Conservation (phyloP, 306 rosid species). For the Rosa rugosa region DNA sequence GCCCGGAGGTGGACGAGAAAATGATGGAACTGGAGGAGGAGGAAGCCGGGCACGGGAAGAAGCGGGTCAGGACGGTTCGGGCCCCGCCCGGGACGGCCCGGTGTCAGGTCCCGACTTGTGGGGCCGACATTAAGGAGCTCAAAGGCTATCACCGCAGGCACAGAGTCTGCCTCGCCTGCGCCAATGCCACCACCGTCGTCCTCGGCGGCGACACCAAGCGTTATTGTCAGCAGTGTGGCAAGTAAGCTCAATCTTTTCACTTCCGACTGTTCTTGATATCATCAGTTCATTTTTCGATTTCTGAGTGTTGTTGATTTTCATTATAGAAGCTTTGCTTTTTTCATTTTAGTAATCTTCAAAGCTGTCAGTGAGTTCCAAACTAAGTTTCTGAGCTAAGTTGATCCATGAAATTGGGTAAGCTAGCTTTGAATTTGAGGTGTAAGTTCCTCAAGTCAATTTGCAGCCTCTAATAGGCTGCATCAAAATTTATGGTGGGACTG, state of each 20-base stretch:
- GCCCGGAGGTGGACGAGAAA: slow-evolving; percentile 81
- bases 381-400: no score
- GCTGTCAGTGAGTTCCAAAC: neutral
- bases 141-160: slow-evolving; percentile 91
- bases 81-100: slow-evolving; percentile 38
- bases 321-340: neutral
- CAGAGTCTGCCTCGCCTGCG: slow-evolving; percentile 85
- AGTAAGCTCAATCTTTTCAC: slow-evolving; percentile 45
- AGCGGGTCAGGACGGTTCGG: slow-evolving; percentile 56
- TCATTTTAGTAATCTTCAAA: neutral
- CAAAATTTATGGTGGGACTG: neutral
- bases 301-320: neutral
- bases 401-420: neutral
- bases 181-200: slow-evolving; percentile 58
- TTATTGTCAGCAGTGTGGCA: slow-evolving; percentile 99
- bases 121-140: slow-evolving; percentile 72
- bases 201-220: slow-evolving; percentile 67
- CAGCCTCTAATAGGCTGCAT: neutral
- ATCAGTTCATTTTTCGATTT: neutral
- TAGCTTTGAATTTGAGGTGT: neutral
- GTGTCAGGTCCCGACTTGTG: slow-evolving; percentile 91
- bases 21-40: slow-evolving; percentile 56
- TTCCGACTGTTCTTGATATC: neutral
- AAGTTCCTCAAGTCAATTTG: neutral
- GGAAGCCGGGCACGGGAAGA: slow-evolving; percentile 57